A percentile compares a stretch with the other conserved stretches of the same genome.
Conservation (phyloP, 2,329 filamentous ascomycete species). For the Beauveria medogensis region DNA sequence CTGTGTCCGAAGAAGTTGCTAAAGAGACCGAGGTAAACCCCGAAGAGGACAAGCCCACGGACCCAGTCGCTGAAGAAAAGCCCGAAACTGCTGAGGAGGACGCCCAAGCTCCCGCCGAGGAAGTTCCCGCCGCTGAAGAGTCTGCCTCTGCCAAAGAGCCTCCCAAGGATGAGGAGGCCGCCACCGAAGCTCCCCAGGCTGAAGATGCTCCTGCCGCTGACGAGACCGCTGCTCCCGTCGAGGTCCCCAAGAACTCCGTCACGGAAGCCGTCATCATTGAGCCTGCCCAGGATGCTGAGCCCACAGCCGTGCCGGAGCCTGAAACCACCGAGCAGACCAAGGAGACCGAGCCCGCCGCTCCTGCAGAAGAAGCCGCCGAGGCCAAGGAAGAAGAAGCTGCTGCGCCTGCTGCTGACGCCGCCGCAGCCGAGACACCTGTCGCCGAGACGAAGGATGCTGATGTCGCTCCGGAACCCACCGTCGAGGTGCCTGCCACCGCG, state of each 20-base stretch:
- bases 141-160: not conserved
- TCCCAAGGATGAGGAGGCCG: slow-evolving; percentile 12
- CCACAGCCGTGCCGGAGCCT: not conserved
- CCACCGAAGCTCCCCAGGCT: not conserved
- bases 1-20: not conserved
- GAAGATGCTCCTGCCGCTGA: not conserved
- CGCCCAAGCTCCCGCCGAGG: not conserved
- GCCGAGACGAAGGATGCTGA: not conserved
- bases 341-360: not conserved
- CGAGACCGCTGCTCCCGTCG: not conserved
- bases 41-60: not conserved
- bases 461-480: not conserved
- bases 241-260: not conserved
- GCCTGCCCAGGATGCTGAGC: not conserved
- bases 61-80: not conserved
- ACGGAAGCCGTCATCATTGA: not conserved
- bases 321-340: not conserved
- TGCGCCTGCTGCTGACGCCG: not conserved
- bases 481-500: not conserved
- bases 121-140: slow-evolving; percentile 8
- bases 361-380: not conserved
- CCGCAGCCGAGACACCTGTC: not conserved
- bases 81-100: not conserved
- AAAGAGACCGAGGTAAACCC: not conserved
- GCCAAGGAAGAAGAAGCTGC: not conserved